Evolutionary conservation across 2,329 filamentous ascomycete species (phyloP).

Genomic region (Onygenales sp.): DNA sequence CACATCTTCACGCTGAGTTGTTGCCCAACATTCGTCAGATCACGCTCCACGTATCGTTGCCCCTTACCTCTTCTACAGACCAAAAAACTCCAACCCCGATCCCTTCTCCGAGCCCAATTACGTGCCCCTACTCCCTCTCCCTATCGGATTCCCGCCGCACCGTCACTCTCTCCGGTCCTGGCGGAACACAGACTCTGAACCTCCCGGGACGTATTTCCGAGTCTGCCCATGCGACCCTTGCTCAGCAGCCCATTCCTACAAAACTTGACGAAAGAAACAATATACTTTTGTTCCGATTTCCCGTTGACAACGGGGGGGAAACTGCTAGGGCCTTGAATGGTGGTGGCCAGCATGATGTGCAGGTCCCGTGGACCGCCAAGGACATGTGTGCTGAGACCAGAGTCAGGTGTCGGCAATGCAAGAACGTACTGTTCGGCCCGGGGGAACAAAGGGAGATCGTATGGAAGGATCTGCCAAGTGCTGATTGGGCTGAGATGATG

Average conservation of each 20-base stretch:
- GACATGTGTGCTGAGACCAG: slow-evolving; percentile 24
- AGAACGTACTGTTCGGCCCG: slow-evolving; percentile 19
- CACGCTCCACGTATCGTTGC: slow-evolving; percentile 46
- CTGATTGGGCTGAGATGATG: slow-evolving; percentile 99
- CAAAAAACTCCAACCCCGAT: neutral
- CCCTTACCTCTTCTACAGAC: slow-evolving; percentile 6
- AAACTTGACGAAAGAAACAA: neutral
- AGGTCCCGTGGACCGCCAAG: slow-evolving; percentile 29
- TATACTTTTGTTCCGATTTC: slow-evolving; percentile 42
- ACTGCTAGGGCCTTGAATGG: slow-evolving; percentile 9
- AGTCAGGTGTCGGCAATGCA: slow-evolving; percentile 31
- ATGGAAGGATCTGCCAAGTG: slow-evolving; percentile 93
- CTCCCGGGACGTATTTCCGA: slow-evolving; percentile 35
- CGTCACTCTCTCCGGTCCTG: slow-evolving; percentile 22
- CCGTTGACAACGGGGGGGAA: slow-evolving; percentile 33
- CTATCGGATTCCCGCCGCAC: slow-evolving; percentile 20
- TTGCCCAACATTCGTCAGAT: slow-evolving; percentile 52
- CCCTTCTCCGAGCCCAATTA: neutral
- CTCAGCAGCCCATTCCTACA: neutral
- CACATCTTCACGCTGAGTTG: slow-evolving; percentile 50
- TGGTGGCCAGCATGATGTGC: slow-evolving; percentile 13
- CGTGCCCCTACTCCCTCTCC: neutral
- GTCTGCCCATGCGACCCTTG: slow-evolving; percentile 16
- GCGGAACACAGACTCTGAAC: slow-evolving; percentile 33
- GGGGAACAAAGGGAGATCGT: slow-evolving; percentile 27